phyloP scores from a whole-genome alignment of 352 stramenopile species.

The Globisporangium irregulare region DNA sequence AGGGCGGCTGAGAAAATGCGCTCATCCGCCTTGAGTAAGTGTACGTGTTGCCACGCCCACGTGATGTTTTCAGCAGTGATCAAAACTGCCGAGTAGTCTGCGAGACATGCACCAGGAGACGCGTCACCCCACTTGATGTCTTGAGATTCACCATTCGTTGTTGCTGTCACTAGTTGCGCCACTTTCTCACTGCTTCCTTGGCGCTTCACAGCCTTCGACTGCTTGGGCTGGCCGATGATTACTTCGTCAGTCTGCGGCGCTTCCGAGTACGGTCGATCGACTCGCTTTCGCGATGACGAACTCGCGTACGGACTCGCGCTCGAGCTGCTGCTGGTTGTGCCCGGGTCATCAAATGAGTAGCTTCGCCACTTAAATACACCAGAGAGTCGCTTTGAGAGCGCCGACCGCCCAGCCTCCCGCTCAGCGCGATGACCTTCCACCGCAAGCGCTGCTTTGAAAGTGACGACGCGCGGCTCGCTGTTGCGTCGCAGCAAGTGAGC shows the following conservation, averaged over 20 bases:
- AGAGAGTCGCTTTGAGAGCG: slow-evolving; percentile 46
- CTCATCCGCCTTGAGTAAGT: slow-evolving; percentile 63
- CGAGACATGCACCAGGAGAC: slow-evolving; percentile 23
- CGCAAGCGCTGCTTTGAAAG: slow-evolving; percentile 54
- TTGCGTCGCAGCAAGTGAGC: slow-evolving; percentile 53
- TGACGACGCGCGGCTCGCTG: slow-evolving; percentile 37
- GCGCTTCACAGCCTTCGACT: neutral
- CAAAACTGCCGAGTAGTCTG: slow-evolving; percentile 52
- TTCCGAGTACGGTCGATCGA: neutral
- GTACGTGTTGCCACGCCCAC: slow-evolving; percentile 74
- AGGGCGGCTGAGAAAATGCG: slow-evolving; percentile 69
- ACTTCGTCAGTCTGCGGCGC: neutral
- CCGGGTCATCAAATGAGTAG: slow-evolving; percentile 23
- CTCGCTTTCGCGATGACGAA: slow-evolving; percentile 22
- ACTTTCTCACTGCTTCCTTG: neutral
- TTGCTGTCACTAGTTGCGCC: neutral
- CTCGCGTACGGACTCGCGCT: slow-evolving; percentile 24
- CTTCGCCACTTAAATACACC: slow-evolving; percentile 46
- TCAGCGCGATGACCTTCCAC: slow-evolving; percentile 28
- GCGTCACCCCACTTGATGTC: slow-evolving; percentile 20
- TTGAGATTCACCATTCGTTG: neutral
- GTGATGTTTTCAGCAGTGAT: slow-evolving; percentile 50
- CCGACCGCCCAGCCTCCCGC: slow-evolving; percentile 16
- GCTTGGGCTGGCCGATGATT: neutral
- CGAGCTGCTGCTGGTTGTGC: slow-evolving; percentile 19